Percentiles rank a stretch among this genome's conserved stretches.
phyloP scores from a whole-genome alignment of 2,329 filamentous ascomycete genomes.

The Ophiosphaerella korrae region DNA sequence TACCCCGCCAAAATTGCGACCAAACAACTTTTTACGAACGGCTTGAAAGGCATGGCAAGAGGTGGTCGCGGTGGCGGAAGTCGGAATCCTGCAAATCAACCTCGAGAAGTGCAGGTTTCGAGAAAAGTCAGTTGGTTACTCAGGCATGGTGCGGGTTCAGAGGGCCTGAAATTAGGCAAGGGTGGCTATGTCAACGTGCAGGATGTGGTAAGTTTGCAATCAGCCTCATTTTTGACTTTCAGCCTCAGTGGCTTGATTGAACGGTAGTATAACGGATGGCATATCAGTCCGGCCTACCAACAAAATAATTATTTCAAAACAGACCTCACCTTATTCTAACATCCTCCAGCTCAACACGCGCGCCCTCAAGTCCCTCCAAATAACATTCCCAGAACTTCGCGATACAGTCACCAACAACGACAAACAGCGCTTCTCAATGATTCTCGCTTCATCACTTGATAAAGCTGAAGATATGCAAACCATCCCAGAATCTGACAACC shows the following conservation, averaged over 20 bases:
- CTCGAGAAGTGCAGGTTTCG: slow-evolving; percentile 53
- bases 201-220: slow-evolving; percentile 58
- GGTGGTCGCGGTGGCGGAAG: slow-evolving; percentile 43
- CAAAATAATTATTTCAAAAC: too few relatives aligned
- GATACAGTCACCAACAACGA: slow-evolving; percentile 74
- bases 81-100: slow-evolving; percentile 43
- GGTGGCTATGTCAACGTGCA: slow-evolving; percentile 66
- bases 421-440: slow-evolving; percentile 88
- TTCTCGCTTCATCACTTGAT: slow-evolving; percentile 53
- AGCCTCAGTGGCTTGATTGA: too few relatives aligned
- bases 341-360: slow-evolving; percentile 59
- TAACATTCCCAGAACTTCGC: slow-evolving; percentile 76
- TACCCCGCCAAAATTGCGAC: slow-evolving; percentile 25
- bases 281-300: too few relatives aligned
- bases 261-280: too few relatives aligned
- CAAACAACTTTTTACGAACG: slow-evolving; percentile 12
- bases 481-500: slow-evolving; percentile 48
- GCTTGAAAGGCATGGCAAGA: slow-evolving; percentile 28
- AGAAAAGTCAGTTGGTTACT: slow-evolving; percentile 61
- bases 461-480: slow-evolving; percentile 14
- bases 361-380: slow-evolving; percentile 69
- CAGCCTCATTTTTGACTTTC: background rate
- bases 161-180: slow-evolving; percentile 62
- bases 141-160: slow-evolving; percentile 65
- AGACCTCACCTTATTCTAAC: slow-evolving; percentile 1